Evolutionary conservation across 2,329 filamentous ascomycete genomes (phyloP), one percentile per base, ranked within the genome.

Genomic region (Neonectria ditissima): DNA sequence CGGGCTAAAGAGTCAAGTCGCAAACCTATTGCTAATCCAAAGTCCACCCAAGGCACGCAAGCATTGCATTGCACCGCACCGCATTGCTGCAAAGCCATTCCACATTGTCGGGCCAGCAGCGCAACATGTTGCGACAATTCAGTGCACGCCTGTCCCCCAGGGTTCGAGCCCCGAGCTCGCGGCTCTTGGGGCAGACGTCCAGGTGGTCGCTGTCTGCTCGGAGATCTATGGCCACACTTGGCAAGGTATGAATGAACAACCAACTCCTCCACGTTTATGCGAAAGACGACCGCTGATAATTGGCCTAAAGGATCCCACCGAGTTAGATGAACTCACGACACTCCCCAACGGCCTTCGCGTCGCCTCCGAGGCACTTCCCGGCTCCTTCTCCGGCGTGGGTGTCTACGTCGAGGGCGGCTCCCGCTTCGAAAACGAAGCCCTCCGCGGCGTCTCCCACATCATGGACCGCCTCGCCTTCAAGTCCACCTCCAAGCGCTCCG

Each of bases 381-480:
- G 96, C 44, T 94, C 94, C 71, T 99, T 99, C 79, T 92, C 94
- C 4, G 96, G 94, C 54, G 92, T 99, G 16, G 96, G 96, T 47
- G 93, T 98, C 66, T 99, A 97, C 81, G 89, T 99, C 75, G 94
- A 98, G 78, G 94, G 93, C 30, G 96, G 96, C 16, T 98, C 96
- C 58, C 89, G 96, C 70, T 98, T 96, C 82, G 96, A 99, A 80
- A 95, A 92, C 77, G 87, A 90, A 44, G 89, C 89, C 51, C 84
- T 99, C 58, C 90, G 93, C 63, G 96, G 96, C 47, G 92, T 97
- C 28, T 97, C 94, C 77, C 96, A 99, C 80, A 97, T 99, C 71
- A 92, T 97, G 86, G 96, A 99, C 79, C 88, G 96, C 5, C 81
- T 99, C 41, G 96, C 96, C 32, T 99, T 98, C 86, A 98, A 98